Evolutionary conservation across 108 stramenopile species (phyloP).

Genomic region (Fragilaria radians): DNA sequence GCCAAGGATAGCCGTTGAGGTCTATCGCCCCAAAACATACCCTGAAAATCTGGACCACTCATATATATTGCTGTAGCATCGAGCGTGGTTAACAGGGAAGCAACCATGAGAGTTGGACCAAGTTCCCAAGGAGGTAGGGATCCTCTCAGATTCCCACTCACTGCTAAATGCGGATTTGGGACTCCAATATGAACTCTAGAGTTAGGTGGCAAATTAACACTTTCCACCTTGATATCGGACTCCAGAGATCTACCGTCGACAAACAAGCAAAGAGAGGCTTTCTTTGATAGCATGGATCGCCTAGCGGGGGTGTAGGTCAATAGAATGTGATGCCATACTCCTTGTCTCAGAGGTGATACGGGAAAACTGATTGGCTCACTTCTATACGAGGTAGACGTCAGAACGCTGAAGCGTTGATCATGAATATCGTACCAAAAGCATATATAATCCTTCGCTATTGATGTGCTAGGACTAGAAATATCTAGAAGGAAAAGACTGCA

Average conservation of each 20-base stretch:
- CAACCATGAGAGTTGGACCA: conserved; percentile 62
- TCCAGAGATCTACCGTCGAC: conserved; percentile 79
- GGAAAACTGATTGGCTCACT: conserved; percentile 73
- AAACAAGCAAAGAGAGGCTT: conserved; percentile 55
- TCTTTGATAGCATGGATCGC: conserved; percentile 69
- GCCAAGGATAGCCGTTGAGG: conserved; percentile 81
- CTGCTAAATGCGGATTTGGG: conserved; percentile 69
- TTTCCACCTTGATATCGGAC: conserved; percentile 70
- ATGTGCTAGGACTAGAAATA: conserved; percentile 41
- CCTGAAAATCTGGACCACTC: conserved; percentile 75
- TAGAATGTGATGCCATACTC: conserved; percentile 84
- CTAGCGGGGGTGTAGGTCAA: conserved; percentile 78
- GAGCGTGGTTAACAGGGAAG: conserved; percentile 52
- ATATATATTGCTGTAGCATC: conserved; percentile 81
- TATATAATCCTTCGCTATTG: conserved; percentile 44
- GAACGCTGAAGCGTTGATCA: conserved; percentile 62
- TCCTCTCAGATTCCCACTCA: conserved; percentile 66
- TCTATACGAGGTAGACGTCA: conserved; percentile 50
- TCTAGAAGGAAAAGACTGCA: conserved; percentile 70
- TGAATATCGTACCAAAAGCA: conserved; percentile 74
- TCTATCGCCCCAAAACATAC: conserved; percentile 84
- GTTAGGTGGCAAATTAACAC: conserved; percentile 70
- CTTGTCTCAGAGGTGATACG: conserved; percentile 59
- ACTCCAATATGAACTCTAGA: conserved; percentile 67
- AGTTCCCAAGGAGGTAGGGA: conserved; percentile 72